A percentile compares a stretch with the other conserved stretches of the same genome.
phyloP scores from a whole-genome alignment of 176 grass and related monocot species.

The Poa pratensis region DNA sequence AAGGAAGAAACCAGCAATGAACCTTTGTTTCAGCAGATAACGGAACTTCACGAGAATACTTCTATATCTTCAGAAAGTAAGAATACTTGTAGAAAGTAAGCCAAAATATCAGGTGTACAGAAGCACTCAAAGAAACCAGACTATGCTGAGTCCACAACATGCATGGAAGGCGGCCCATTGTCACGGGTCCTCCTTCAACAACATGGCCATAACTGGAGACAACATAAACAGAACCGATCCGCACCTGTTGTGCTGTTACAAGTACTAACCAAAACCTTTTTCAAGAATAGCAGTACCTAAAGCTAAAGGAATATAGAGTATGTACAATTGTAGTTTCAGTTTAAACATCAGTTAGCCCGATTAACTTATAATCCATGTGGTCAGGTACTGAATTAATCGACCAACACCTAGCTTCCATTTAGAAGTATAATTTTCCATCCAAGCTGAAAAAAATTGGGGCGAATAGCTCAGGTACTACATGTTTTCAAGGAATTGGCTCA shows the following conservation, averaged over 20 bases:
- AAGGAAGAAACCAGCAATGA: slow-evolving; percentile 78
- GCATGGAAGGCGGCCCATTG: slow-evolving; percentile 67
- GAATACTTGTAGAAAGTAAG: slow-evolving; percentile 22
- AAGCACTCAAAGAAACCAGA: slow-evolving; percentile 75
- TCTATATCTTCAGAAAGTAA: slow-evolving; percentile 14
- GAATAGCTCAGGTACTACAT: no score
- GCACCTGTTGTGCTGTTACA: background rate
- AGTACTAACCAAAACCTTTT: background rate
- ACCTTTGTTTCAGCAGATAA: slow-evolving; percentile 54
- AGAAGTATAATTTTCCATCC: background rate
- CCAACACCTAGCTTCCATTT: background rate
- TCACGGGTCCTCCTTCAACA: slow-evolving; percentile 72
- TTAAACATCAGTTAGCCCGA: background rate
- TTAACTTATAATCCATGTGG: background rate
- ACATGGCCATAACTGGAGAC: slow-evolving; percentile 61
- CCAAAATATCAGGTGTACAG: slow-evolving; percentile 4
- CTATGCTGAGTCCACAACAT: slow-evolving; percentile 78
- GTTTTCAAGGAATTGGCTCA: no score
- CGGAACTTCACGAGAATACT: slow-evolving; percentile 17
- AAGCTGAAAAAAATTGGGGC: background rate
- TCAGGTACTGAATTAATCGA: background rate
- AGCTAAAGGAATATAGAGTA: background rate
- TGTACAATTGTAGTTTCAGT: background rate
- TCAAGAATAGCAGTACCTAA: background rate
- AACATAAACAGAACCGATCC: background rate